Percentiles rank a stretch among this genome's conserved stretches.
Evolutionary conservation across 352 stramenopile genomes (phyloP).

Genomic region (Phytophthora aleatoria): DNA sequence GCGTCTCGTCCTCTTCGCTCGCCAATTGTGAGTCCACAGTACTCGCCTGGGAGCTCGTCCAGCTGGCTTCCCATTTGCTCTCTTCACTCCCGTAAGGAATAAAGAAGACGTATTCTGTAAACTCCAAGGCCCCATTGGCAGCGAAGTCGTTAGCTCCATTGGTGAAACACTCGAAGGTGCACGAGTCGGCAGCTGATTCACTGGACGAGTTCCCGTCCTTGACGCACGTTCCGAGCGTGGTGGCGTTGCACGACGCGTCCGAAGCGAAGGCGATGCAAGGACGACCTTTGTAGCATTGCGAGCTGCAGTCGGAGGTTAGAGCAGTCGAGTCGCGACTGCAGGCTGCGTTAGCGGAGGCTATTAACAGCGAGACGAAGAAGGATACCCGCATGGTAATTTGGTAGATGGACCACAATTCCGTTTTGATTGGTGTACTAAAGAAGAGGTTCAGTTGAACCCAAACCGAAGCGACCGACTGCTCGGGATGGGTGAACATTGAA

Average conservation of each 20-base stretch:
- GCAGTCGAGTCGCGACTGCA: slow-evolving; percentile 50
- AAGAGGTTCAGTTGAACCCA: slow-evolving; percentile 8
- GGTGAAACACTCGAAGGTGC: slow-evolving; percentile 60
- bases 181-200: slow-evolving; percentile 27
- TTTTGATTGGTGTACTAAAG: not conserved
- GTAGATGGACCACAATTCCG: slow-evolving; percentile 9
- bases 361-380: slow-evolving; percentile 6
- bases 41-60: slow-evolving; percentile 40
- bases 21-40: slow-evolving; percentile 24
- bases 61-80: slow-evolving; percentile 55
- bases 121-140: slow-evolving; percentile 50
- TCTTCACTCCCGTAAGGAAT: slow-evolving; percentile 51
- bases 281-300: slow-evolving; percentile 55
- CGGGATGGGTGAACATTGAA: slow-evolving; percentile 1
- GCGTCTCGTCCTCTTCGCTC: slow-evolving; percentile 29
- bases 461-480: not conserved
- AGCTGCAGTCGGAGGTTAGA: slow-evolving; percentile 55
- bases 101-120: slow-evolving; percentile 55
- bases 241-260: slow-evolving; percentile 25
- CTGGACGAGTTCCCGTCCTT: slow-evolving; percentile 24
- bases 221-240: slow-evolving; percentile 27
- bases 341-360: slow-evolving; percentile 12
- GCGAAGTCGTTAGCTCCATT: slow-evolving; percentile 52
- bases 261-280: slow-evolving; percentile 58
- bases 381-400: not conserved